These are phyloP conservation scores for Bimuria novae-zelandiae DNA, from an alignment of 2,329 filamentous ascomycete genomes.

Conservation along the genomic window DNA sequence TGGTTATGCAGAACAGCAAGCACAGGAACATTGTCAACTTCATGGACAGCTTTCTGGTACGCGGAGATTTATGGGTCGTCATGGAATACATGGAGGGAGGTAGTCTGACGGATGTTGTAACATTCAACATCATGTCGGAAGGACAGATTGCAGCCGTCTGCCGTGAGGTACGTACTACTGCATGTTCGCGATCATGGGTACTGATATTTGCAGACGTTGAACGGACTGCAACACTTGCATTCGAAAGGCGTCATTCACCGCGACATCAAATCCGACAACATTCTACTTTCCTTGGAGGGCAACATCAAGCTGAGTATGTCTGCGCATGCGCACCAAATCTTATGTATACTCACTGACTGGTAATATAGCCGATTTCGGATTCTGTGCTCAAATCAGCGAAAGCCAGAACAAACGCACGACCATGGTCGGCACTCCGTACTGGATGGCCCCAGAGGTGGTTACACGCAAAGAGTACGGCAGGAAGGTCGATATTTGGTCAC, in stretches of 20 bases:
- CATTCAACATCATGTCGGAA: constrained; percentile 99
- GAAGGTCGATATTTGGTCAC: constrained; percentile 97
- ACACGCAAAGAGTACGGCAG: constrained; percentile 96
- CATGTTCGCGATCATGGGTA: not conserved
- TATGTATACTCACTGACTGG: constrained; percentile 17
- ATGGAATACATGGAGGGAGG: constrained; percentile 99
- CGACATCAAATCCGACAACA: constrained; percentile 99
- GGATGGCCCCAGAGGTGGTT: constrained; percentile 99
- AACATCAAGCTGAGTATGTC: constrained; percentile 94
- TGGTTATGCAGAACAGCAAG: constrained; percentile 98
- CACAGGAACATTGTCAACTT: constrained; percentile 99
- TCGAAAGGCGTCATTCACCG: constrained; percentile 98
- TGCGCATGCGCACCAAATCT: not conserved
- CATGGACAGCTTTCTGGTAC: constrained; percentile 91
- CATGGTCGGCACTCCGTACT: constrained; percentile 98
- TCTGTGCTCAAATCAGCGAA: constrained; percentile 98
- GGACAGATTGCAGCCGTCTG: constrained; percentile 96
- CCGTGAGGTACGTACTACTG: constrained; percentile 65
- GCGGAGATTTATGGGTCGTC: constrained; percentile 93
- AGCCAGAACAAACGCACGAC: constrained; percentile 96
- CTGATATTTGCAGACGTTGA: constrained; percentile 65
- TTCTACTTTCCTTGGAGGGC: constrained; percentile 88
- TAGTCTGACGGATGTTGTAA: constrained; percentile 96
- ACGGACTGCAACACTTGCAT: constrained; percentile 91
- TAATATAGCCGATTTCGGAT: constrained; percentile 85